These are phyloP conservation scores for Phlyctochytrium arcticum DNA, from an alignment of 192 early-diverging fungal species.

Conservation along the genomic window DNA sequence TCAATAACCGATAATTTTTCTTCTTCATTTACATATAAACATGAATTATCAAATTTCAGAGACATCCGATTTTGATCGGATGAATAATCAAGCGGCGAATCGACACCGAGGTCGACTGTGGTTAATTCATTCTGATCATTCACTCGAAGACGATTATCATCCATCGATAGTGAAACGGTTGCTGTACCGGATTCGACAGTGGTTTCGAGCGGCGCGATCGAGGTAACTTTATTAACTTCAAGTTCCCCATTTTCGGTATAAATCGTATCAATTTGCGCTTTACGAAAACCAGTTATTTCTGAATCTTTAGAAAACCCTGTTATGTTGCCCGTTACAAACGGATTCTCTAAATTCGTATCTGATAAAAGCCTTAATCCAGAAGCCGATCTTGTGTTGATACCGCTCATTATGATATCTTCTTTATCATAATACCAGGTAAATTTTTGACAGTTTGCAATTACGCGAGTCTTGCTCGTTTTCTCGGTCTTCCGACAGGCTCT, in stretches of 20 bases:
- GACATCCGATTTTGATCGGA: background rate
- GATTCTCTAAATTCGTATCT: background rate
- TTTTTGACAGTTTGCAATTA: too few species aligned
- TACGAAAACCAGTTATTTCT: background rate
- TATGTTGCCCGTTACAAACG: slow-evolving; percentile 7
- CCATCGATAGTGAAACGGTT: background rate
- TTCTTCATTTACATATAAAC: background rate
- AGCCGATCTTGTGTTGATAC: background rate
- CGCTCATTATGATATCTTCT: too few species aligned
- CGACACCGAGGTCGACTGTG: background rate
- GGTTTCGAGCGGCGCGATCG: too few species aligned
- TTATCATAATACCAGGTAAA: too few species aligned
- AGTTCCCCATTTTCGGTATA: background rate
- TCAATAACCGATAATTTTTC: background rate
- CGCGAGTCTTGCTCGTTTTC: too few species aligned
- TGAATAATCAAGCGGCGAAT: background rate
- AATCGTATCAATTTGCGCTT: background rate
- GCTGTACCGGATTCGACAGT: background rate
- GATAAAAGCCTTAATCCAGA: background rate
- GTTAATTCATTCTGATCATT: background rate
- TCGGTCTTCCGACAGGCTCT: too few species aligned
- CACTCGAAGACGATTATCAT: background rate
- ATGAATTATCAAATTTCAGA: background rate
- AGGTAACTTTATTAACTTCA: background rate
- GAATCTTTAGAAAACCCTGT: background rate